Evolutionary conservation across 2,329 filamentous ascomycete genomes (phyloP).

Genomic region (Sclerotinia borealis): DNA sequence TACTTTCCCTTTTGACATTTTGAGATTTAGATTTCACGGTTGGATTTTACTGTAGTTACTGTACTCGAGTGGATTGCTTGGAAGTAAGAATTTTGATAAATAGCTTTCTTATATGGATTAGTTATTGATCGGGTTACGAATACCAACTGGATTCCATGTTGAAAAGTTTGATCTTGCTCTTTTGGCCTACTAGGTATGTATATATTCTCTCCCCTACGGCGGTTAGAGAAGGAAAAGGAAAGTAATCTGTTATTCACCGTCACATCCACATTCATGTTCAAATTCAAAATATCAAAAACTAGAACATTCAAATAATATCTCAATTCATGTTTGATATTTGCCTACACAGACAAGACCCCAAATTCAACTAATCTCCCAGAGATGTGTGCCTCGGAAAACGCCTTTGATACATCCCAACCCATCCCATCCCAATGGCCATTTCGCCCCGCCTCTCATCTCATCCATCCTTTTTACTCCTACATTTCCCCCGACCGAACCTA

Average conservation of each 20-base stretch:
- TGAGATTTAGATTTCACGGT: too few species aligned
- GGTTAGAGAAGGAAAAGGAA: not conserved
- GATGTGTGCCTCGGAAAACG: not conserved
- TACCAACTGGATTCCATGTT: too few species aligned
- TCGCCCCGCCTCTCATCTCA: not conserved
- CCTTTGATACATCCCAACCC: not conserved
- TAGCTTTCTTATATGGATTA: too few species aligned
- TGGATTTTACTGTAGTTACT: too few species aligned
- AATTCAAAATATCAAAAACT: not conserved
- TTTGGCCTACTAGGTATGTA: too few species aligned
- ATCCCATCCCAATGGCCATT: not conserved
- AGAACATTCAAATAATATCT: not conserved
- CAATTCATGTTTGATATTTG: conserved; percentile 3
- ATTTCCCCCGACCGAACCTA: not conserved
- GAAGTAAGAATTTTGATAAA: too few species aligned
- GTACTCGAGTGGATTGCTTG: too few species aligned
- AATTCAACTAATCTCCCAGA: not conserved
- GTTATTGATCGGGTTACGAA: too few species aligned
- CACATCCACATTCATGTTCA: not conserved
- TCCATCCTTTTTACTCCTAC: conserved; percentile 6
- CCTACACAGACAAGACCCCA: not conserved
- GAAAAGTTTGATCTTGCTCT: too few species aligned
- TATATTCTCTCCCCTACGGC: too few species aligned
- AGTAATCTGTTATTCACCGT: too few species aligned
- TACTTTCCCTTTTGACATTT: too few species aligned